Base-by-base conservation (phyloP, 192 early-diverging fungal species). In the Coemansia sp. region DNA sequence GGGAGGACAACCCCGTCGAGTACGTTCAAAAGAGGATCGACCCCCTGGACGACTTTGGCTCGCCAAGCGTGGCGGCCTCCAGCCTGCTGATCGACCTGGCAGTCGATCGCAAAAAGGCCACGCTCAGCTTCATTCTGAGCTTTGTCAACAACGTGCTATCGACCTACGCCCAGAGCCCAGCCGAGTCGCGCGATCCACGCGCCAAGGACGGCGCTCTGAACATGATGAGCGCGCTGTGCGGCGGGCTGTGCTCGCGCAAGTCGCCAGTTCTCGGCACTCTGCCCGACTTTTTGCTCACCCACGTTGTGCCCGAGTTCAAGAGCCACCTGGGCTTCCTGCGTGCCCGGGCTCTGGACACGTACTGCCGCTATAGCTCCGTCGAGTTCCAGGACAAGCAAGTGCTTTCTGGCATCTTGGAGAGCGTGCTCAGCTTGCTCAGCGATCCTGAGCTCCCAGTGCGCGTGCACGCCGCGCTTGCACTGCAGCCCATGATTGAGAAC, bases 1-100 rank as follows among this genome's bases (percentile, higher is more conserved):
- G 97, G 97, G 83, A 90, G 42, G 92, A 95, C 37, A 94, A 98
- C 71, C 91, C 94, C 3, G 89, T 94, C 22, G 97, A 99, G 77
- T 99, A 90, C 61, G 89, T 99, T 31, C 87, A 92, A 62, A 88
- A 90, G 66, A 88, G 89, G 63, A 83, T 84, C 61, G 90, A 93
- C 65, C 88, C 90, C 40, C 67, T 96, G 41, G 95, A 97, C 65
- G 95, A 96, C 58, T 92, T 94, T 73, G 85, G 86, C 25, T 94
- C 91, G 36, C 90, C 94, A 19, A 74, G 84, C 19, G 74, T 85
- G 0, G 90, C 91, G 8, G 94, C 90, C 2, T 87, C 86, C 61
- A 89, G 85, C 62, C 85, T 99, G 64, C 86, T 99, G 43, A 84
- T 91, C 27, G 86, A 87, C 41, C 74, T 98, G 57, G 92, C 92